These are phyloP conservation scores for Borealophlyctis nickersoniae DNA, from an alignment of 192 early-diverging fungal genomes.

Conservation along the genomic window DNA sequence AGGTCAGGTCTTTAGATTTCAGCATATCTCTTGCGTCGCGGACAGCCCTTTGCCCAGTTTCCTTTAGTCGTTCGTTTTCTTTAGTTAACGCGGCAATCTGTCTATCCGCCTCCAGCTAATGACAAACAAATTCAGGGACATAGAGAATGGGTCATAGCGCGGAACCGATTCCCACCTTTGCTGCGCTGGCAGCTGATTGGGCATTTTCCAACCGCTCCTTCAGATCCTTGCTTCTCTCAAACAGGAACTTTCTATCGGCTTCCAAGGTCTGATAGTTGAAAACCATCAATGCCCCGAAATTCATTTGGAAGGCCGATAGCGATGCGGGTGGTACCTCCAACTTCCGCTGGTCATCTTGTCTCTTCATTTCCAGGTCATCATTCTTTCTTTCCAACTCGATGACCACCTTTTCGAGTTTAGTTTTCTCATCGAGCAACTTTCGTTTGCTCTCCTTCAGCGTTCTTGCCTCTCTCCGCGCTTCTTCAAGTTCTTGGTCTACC, in stretches of 20 bases:
- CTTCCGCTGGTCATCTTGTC: neutral
- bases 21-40: too few species aligned
- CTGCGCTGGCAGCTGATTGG: constrained; percentile 15
- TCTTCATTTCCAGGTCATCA: constrained; percentile 17
- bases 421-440: constrained; percentile 24
- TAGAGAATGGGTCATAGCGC: too few species aligned
- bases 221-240: constrained; percentile 50
- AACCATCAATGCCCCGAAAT: neutral
- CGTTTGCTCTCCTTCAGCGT: constrained; percentile 13
- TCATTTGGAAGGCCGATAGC: neutral
- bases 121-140: too few species aligned
- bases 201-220: constrained; percentile 21
- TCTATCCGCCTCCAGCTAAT: too few species aligned
- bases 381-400: constrained; percentile 17
- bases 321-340: constrained; percentile 10
- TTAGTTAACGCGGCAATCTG: too few species aligned
- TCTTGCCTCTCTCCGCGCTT: too few species aligned
- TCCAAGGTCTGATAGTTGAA: constrained; percentile 44
- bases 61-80: too few species aligned
- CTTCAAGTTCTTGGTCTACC: too few species aligned
- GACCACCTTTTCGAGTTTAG: constrained; percentile 7
- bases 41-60: too few species aligned
- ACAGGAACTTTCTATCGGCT: constrained; percentile 56
- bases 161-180: constrained; percentile 6
- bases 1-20: too few species aligned